Base-by-base conservation (phyloP, 345 rosid genomes). In the Firmiana major region DNA sequence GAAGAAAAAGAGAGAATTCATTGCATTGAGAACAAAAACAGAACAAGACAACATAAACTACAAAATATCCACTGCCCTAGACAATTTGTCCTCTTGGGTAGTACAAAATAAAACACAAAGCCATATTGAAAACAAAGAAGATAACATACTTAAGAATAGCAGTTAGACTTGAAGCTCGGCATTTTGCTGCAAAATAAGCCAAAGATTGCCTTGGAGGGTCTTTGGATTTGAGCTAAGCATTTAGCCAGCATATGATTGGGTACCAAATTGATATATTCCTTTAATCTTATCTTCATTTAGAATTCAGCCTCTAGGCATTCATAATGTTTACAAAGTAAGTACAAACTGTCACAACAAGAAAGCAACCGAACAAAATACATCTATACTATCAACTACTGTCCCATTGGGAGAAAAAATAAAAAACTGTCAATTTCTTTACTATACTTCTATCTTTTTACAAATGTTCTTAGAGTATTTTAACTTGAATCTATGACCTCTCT, bases 1-100 rank as follows among this genome's bases (percentile, higher is more conserved):
- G 74, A 46, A 75, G 75, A 74, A 71, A 48, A 58, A 58, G 17
- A 2, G 0, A 45, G 49, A 67, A 46, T 53, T 6, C 54, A 28
- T 60, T 68, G 75, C 75, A 75, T 60, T 49, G 36, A 21, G 19
- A 13, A 77, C 15, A 43, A 31, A 48, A 76, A 53, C 46, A 71
- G 63, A 71, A 54, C 15, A 53, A 26, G 51, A 71, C 75, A 71
- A 51, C 9, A 28, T 48, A 48, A 26, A 28, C 59, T 48, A 70
- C 58, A 24, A 69, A 48, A 69, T 10, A 45, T 69, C 8, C 73
- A 46, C 40, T 46, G 17, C 43, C 38, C 36, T 28, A 70, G 42
- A 70, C 71, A 67, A 28, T 11, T 53, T 71, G 48, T 53, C 63
- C 36, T 34, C 9, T 34, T 17, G 48, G 75, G 31, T 34, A 53